These are phyloP conservation scores for Leucocoprinus leucothites DNA, from an alignment of 768 basidiomycete genomes.

Conservation along the genomic window DNA sequence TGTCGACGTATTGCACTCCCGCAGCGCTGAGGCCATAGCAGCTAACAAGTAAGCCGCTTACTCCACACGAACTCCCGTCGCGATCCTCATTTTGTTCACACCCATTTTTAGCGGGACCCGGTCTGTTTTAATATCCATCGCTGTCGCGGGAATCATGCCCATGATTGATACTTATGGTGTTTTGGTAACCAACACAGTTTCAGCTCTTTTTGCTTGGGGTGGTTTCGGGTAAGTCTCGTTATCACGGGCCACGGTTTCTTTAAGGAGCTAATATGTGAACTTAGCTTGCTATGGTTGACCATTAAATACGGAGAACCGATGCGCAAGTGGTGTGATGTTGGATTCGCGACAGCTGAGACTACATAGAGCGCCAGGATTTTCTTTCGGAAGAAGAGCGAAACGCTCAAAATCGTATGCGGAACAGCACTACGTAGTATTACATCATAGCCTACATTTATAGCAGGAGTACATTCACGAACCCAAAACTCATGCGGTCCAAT, in stretches of 20 bases:
- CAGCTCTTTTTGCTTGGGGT: constrained; percentile 35
- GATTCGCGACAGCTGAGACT: constrained; percentile 42
- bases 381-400: too few relatives aligned
- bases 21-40: constrained; percentile 55
- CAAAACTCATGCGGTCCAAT: too few relatives aligned
- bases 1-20: constrained; percentile 50
- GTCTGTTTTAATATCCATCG: constrained; percentile 27
- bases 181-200: constrained; percentile 34
- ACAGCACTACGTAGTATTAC: too few relatives aligned
- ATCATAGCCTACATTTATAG: too few relatives aligned
- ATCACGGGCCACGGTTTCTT: neutral
- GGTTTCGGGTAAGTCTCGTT: constrained; percentile 41
- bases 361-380: constrained; percentile 22
- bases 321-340: constrained; percentile 52
- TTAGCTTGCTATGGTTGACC: constrained; percentile 42
- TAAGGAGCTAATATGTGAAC: neutral
- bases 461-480: too few relatives aligned
- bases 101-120: constrained; percentile 25
- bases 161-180: constrained; percentile 43
- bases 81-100: neutral
- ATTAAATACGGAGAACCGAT: constrained; percentile 45
- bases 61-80: neutral
- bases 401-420: too few relatives aligned
- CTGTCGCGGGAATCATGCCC: constrained; percentile 36
- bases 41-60: constrained; percentile 37